A percentile compares a stretch with the other conserved stretches of the same genome.
Conservation (phyloP, 805 yeast genomes). For the Teunomyces barrocoloradensis region DNA sequence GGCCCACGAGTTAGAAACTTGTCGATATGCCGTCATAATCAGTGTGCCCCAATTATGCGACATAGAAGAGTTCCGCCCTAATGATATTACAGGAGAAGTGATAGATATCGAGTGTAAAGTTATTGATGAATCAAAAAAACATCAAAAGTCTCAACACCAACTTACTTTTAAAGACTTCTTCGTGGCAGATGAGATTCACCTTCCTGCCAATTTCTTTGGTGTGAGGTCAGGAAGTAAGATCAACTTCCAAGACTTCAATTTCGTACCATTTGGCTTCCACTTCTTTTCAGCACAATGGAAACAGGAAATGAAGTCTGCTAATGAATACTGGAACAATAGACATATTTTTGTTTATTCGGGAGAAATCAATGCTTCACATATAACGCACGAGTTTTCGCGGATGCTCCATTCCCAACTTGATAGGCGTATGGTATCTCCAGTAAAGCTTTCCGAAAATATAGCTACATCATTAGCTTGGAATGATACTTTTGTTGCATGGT, state of each 20-base stretch:
- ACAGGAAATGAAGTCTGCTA: constrained; percentile 10
- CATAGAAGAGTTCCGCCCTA: constrained; percentile 31
- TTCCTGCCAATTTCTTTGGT: not conserved
- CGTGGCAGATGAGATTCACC: not conserved
- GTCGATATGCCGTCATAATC: constrained; percentile 54
- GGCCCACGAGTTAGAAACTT: constrained; percentile 53
- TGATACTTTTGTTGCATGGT: constrained; percentile 34
- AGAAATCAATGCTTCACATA: constrained; percentile 10
- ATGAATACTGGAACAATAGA: constrained; percentile 21
- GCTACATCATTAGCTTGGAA: constrained; percentile 19
- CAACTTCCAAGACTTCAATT: constrained; percentile 23
- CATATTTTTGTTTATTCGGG: constrained; percentile 24
- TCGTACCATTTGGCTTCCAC: constrained; percentile 31
- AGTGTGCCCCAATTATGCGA: constrained; percentile 51
- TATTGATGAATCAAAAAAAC: constrained; percentile 4
- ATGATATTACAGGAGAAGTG: constrained; percentile 19
- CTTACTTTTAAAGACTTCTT: constrained; percentile 17
- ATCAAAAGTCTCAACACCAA: not conserved
- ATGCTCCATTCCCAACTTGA: constrained; percentile 22
- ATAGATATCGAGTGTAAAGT: constrained; percentile 30
- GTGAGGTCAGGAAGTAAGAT: constrained; percentile 13
- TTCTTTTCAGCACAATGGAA: constrained; percentile 25
- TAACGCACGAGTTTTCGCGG: constrained; percentile 18
- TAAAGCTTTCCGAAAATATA: not conserved
- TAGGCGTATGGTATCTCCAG: constrained; percentile 27